A percentile compares a stretch with the other conserved stretches of the same genome.
phyloP scores from a whole-genome alignment of 176 grass and related monocot species.

The Lolium perenne region DNA sequence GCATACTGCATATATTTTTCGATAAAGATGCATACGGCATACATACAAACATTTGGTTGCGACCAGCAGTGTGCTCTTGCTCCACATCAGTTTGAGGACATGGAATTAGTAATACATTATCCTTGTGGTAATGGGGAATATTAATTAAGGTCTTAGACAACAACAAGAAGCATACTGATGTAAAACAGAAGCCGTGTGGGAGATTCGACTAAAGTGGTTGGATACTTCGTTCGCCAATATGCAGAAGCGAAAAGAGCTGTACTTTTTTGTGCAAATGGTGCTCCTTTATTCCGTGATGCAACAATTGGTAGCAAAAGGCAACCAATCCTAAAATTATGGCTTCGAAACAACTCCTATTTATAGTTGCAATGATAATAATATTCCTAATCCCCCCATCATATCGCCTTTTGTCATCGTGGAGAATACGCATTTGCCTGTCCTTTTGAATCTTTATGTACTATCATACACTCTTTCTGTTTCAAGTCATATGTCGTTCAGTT shows the following conservation, averaged over 20 bases:
- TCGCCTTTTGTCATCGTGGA: background rate
- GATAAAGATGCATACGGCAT: too few relatives aligned
- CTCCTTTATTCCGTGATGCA: constrained; percentile 35
- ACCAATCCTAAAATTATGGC: constrained; percentile 24
- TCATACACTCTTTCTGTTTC: background rate
- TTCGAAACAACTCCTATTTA: background rate
- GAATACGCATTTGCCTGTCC: background rate
- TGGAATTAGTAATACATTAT: background rate
- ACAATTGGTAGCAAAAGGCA: constrained; percentile 29
- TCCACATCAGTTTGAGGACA: background rate
- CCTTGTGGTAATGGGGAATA: background rate
- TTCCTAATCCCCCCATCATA: constrained; percentile 6
- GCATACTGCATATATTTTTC: too few relatives aligned
- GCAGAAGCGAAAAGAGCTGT: background rate
- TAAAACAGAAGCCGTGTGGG: constrained; percentile 18
- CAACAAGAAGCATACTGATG: constrained; percentile 11
- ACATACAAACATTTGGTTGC: background rate
- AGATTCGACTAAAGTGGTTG: constrained; percentile 27
- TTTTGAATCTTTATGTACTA: constrained; percentile 7
- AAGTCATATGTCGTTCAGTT: background rate
- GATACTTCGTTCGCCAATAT: constrained; percentile 33
- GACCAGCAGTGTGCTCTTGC: background rate
- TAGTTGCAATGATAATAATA: background rate
- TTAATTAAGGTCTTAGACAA: background rate
- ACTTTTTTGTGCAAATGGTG: constrained; percentile 35